Percentiles rank a stretch among this genome's conserved stretches.
phyloP scores from a whole-genome alignment of 768 basidiomycete species.

The Podaxis carcinomalis region DNA sequence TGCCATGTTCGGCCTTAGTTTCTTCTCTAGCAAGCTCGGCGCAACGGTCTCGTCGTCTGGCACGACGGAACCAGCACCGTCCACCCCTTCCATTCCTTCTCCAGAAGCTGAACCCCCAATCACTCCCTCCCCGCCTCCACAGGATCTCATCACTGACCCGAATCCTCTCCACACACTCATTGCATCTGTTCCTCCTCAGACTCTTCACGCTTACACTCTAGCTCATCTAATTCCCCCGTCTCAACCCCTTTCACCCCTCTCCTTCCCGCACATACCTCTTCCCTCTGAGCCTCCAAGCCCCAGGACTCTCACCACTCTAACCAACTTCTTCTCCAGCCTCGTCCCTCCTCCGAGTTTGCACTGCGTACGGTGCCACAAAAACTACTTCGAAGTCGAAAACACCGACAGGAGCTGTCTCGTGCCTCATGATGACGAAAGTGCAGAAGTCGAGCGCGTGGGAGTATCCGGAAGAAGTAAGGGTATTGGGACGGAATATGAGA shows the following conservation, averaged over 20 bases:
- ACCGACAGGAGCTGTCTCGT: conserved; percentile 65
- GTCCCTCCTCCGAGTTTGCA: conserved; percentile 66
- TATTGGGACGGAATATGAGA: conserved; percentile 37
- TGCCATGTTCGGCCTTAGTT: conserved; percentile 21
- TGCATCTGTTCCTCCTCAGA: conserved; percentile 60
- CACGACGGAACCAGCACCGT: conserved; percentile 7
- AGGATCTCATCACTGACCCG: conserved; percentile 30
- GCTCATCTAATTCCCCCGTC: conserved; percentile 37
- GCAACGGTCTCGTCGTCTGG: conserved; percentile 9
- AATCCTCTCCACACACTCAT: conserved; percentile 47
- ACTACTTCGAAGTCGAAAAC: conserved; percentile 71
- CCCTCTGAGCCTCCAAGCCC: conserved; percentile 31
- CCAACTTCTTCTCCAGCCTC: conserved; percentile 57
- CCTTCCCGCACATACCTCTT: conserved; percentile 25
- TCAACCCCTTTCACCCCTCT: conserved; percentile 27
- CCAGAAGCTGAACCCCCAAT: conserved; percentile 29
- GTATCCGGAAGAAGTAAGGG: conserved; percentile 19
- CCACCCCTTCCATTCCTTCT: conserved; percentile 15
- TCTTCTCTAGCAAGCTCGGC: conserved; percentile 34
- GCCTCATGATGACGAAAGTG: conserved; percentile 78
- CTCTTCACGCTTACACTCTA: conserved; percentile 58
- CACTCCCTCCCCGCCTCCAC: conserved; percentile 31
- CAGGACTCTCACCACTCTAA: conserved; percentile 36
- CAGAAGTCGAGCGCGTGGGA: conserved; percentile 60
- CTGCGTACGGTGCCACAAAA: conserved; percentile 71